phyloP scores from a whole-genome alignment of 371 early-diverging fungal species.

The Rhizopus arrhizus region DNA sequence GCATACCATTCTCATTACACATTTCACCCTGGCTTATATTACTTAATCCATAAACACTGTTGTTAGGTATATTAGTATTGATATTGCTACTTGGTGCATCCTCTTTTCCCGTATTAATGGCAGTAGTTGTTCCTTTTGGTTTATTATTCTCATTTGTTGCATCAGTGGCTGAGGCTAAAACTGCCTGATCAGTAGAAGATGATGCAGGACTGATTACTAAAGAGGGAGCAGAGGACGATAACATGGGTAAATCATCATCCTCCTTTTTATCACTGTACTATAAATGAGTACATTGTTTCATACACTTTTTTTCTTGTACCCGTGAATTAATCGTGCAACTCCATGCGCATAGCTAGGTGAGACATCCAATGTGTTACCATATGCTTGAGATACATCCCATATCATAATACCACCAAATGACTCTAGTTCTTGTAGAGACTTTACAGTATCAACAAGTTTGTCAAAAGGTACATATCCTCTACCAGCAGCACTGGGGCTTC shows the following conservation, averaged over 20 bases:
- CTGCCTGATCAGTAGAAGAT: too few species aligned
- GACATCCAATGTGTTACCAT: conserved; percentile 36
- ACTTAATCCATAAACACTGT: neutral
- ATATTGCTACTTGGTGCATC: neutral
- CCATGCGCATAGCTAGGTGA: conserved; percentile 30
- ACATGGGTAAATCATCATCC: too few species aligned
- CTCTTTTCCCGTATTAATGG: neutral
- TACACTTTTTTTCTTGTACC: conserved; percentile 7
- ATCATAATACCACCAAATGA: conserved; percentile 71
- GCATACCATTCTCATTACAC: conserved; percentile 3
- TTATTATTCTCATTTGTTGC: too few species aligned
- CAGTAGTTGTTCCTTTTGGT: too few species aligned
- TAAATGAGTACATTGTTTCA: neutral
- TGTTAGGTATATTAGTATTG: neutral
- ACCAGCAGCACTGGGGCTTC: conserved; percentile 51
- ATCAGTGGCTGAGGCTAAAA: too few species aligned
- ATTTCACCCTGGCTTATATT: neutral
- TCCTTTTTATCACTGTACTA: neutral
- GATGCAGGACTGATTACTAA: too few species aligned
- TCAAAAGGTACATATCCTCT: conserved; percentile 42
- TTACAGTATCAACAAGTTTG: conserved; percentile 26
- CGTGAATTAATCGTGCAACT: conserved; percentile 16
- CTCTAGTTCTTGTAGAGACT: conserved; percentile 33
- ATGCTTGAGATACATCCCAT: conserved; percentile 62
- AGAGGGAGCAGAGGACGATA: too few species aligned